Evolutionary conservation across 176 grass and related monocot species (phyloP), one percentile per base, ranked within the genome.

Genomic region (Cenchrus purpureus): DNA sequence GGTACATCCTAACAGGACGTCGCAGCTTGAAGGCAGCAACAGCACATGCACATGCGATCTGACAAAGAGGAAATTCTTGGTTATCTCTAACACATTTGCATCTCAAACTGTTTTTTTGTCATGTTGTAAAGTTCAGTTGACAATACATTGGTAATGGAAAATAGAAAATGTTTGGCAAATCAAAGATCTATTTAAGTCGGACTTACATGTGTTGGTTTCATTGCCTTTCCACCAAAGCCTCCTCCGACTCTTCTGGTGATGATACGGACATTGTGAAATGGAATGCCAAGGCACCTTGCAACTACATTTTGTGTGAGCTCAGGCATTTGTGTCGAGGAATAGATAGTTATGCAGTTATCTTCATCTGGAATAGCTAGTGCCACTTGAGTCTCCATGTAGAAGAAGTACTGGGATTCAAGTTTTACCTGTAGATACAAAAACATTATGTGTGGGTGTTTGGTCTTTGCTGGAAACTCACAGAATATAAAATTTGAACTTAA

Each of bases 181-280:
- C 3, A 45, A 79, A 49, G 40, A 12, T 57, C 2, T 44, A 29
- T 5, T 71, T 32, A 57, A 55, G 10, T 49, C 2, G 4, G 40
- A 28, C 74, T 87, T 70, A 89, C 84, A 85, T 68, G 83, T 1
- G 68, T 10, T 83, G 25, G 32, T 89, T 86, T 92, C 56, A 89
- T 66, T 43, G 70, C 92, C 90, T 97, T 97, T 22, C 91, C 92
- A 68, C 95, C 92, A 50, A 97, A 97, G 66, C 90, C 90, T 76
- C 95, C 95, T 50, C 95, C 95, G 22, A 83, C 86, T 88, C 95
- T 94, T 86, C 92, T 94, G 3, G 86, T 92, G 52, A 97, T 92
- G 32, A 97, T 34, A 85, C 95, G 95, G 1, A 97, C 95, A 83
- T 92, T 97, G 64, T 97, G 83, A 40, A 68, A 89, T 4, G 95